A percentile compares a stretch with the other conserved stretches of the same genome.
Evolutionary conservation across 306 rosid species (phyloP).

Genomic region (Quillaja saponaria): DNA sequence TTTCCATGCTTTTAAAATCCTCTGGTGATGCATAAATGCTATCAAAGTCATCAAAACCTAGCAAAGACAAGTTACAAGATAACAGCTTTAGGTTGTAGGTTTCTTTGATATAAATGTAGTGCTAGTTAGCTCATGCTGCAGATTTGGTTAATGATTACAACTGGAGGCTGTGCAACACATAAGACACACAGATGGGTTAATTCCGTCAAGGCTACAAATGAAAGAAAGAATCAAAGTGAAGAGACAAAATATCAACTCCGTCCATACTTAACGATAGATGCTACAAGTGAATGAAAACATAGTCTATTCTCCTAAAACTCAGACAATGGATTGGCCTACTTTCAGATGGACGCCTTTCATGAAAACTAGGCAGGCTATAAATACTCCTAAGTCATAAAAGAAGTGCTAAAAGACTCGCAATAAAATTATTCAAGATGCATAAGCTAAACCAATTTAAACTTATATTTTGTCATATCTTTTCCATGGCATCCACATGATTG

Average conservation of each 20-base stretch:
- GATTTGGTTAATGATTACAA: neutral
- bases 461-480: no score
- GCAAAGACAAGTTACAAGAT: constrained; percentile 21
- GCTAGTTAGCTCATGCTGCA: constrained; percentile 3
- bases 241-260: neutral
- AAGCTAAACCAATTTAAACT: no score
- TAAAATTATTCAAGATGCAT: no score
- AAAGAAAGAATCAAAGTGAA: neutral
- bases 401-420: no score
- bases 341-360: no score
- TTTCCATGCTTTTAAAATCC: constrained; percentile 62
- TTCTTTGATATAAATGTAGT: constrained; percentile 7
- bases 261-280: neutral
- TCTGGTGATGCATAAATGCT: constrained; percentile 84
- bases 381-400: no score
- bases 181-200: neutral
- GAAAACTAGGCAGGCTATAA: no score
- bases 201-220: neutral
- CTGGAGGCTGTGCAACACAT: no score
- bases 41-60: constrained; percentile 82
- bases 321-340: neutral
- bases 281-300: neutral
- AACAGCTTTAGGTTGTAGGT: constrained; percentile 12
- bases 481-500: no score
- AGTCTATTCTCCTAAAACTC: no score